Evolutionary conservation across 2,329 filamentous ascomycete species (phyloP), one percentile per base, ranked within the genome.

Genomic region (Colletotrichum karsti): DNA sequence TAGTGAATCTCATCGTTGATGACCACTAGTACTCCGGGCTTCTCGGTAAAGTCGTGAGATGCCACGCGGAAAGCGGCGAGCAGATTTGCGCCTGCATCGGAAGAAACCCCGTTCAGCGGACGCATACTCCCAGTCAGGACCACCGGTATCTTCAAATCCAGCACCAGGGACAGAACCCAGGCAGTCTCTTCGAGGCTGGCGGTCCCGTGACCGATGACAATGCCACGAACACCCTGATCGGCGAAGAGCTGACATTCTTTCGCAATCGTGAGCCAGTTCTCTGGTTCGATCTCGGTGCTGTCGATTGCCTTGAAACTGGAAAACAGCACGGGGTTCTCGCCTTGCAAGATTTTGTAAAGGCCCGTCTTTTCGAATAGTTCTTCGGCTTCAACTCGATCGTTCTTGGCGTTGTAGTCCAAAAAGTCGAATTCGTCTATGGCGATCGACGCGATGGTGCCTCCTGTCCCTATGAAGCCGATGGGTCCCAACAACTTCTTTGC

Each of bases 171-270:
- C 8, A 66, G 37, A 13, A 39, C 12, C 57, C 58, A 66, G 3
- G 57, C 58, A 4, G 63, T 66, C 20, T 66, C 63, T 13, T 66
- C 63, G 4, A 66, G 58, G 30, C 30, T 66, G 10, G 63, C 63
- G 13, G 63, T 66, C 12, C 63, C 63, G 10, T 66, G 63, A 10
- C 48, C 58, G 10, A 66, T 35, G n/a, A 66, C 57, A 2, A 66
- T 63, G 8, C 57, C 63, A 2, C 22, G 3, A 12, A 65, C n/a
- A 22, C 15, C 8, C 22, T 15, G 41, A 15, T 8, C 9, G 3
- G 39, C 30, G 4, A 65, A 13, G 4, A 3, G 2, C 18, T 18
- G 9, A 24, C 63, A 66, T 7, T 12, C 13, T 3, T 41, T 9
- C 20, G 57, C 63, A 5, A 66, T 33, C 4, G 18, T 2, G 33